Base-by-base conservation (phyloP, 306 rosid species). In the Inga leiocalycina region DNA sequence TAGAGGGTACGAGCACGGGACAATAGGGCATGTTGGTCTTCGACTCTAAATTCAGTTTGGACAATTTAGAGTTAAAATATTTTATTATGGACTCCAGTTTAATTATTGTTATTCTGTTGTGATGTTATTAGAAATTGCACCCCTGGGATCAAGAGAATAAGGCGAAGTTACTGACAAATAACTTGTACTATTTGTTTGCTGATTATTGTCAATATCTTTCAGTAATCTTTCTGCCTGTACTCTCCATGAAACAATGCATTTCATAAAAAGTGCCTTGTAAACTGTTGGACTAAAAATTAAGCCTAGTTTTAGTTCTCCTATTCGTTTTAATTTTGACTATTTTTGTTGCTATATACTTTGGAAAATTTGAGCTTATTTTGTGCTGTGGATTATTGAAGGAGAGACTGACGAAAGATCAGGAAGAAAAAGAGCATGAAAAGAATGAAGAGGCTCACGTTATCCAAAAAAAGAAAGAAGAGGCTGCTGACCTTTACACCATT, bases 341-440 rank as follows among this genome's bases (percentile, higher is more conserved):
- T 49, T 56, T 19, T 76, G 52, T 44, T 87, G 49, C 49, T 78
- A 69, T 75, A 44, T 75, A 44, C 51, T 78, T 20, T 57, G 78
- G 67, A 43, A 83, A 65, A 66, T 77, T 35, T 77, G 57, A 19
- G 30, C 64, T 74, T 65, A 87, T 73, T 75, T 68, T 69, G 22
- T 82, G 10, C 61, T 22, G 65, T 64, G 84, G 54, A 64, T 62
- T 17, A 76, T 76, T 78, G 78, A 90, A 93, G 98, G 94, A 78
- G 91, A 93, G 93, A 89, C 78, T 93, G 85, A 93, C 89, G 85
- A 93, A 94, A 83, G 97, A 93, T 81, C 97, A 90, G 81, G 98
- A 91, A 82, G 97, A 89, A 81, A 90, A 93, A 86, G 98, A 94
- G 76, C 93, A 89, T 64, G 93, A 91, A 81, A 93, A 87, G 89